phyloP scores from a whole-genome alignment of 2,329 filamentous ascomycete species.

The Didymella sp. region DNA sequence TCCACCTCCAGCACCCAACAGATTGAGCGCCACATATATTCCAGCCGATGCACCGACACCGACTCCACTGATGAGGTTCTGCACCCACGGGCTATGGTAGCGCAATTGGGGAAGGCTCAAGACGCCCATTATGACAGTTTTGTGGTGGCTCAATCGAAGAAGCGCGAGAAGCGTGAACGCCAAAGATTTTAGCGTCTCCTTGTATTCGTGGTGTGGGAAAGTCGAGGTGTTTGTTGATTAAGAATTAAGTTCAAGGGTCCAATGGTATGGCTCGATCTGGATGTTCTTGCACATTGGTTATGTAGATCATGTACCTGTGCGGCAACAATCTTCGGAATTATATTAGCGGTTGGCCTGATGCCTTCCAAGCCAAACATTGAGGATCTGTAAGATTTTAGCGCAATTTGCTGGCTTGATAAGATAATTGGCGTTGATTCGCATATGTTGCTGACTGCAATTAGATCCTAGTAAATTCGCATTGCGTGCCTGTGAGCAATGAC shows the following conservation, averaged over 20 bases:
- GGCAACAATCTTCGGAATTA: neutral
- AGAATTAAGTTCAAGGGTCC: neutral
- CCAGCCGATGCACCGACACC: neutral
- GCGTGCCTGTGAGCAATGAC: neutral
- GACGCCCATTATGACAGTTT: neutral
- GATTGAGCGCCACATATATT: neutral
- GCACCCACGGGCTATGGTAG: neutral
- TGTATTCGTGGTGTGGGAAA: neutral
- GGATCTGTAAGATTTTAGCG: neutral
- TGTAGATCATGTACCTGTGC: neutral
- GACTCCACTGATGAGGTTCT: neutral
- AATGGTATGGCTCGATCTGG: neutral
- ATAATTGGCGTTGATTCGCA: neutral
- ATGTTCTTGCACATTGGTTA: neutral
- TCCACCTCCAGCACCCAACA: neutral
- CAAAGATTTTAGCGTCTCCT: neutral
- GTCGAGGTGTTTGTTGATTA: neutral
- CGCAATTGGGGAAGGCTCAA: neutral
- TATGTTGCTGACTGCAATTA: neutral
- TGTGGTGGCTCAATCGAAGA: neutral
- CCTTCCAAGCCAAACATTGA: neutral
- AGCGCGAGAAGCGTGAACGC: neutral
- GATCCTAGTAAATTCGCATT: neutral
- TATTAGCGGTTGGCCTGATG: neutral
- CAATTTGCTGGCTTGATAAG: neutral